Evolutionary conservation across 1,139 yeast species (phyloP), one percentile per base, ranked within the genome.

Genomic region (Candida buenavistaensis): DNA sequence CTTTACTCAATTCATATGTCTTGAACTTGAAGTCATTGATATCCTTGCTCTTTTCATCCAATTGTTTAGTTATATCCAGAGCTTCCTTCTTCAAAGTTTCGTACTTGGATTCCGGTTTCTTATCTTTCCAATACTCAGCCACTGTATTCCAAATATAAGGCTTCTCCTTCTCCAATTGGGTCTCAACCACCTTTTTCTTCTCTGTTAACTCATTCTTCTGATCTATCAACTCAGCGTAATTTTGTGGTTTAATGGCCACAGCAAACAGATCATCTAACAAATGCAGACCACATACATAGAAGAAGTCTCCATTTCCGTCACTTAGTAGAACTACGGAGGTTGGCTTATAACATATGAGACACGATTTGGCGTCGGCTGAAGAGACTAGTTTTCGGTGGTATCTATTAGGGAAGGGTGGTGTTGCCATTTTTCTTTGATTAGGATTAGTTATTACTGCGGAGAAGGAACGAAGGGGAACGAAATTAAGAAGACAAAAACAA

Each of bases 251-350:
- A 2, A 72, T 48, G 0, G 85, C 78, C 2, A 59, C 55, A 3
- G 85, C 88, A 57, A 84, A 84, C n/a, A 71, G 66, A 1, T 68
- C 56, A 49, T 85, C 94, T 12, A 55, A 57, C 30, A 85, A 56
- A 57, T 85, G 95, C n/a, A 66, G 47, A 16, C 70, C 74, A 53
- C 95, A 86, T 1, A 77, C 67, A 52, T 82, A 84, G 53, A 86
- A 81, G 66, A 80, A 83, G 53, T 84, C 92, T 3, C 67, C 61
- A 47, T 70, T 57, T 38, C 62, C 64, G 2, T 58, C 59, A 2
- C 80, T 65, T n/a, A 82, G 69, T 23, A 85, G 59, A 2, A 85
- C 95, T 0, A 75, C 66, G 1, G 68, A 46, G 0, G 87, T 64
- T 2, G 92, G 87, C 45, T 80, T 80, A 52, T 68, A 80, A 58